These are phyloP conservation scores for Wickerhamomyces hampshirensis DNA, from an alignment of 805 yeast genomes.

Conservation along the genomic window DNA sequence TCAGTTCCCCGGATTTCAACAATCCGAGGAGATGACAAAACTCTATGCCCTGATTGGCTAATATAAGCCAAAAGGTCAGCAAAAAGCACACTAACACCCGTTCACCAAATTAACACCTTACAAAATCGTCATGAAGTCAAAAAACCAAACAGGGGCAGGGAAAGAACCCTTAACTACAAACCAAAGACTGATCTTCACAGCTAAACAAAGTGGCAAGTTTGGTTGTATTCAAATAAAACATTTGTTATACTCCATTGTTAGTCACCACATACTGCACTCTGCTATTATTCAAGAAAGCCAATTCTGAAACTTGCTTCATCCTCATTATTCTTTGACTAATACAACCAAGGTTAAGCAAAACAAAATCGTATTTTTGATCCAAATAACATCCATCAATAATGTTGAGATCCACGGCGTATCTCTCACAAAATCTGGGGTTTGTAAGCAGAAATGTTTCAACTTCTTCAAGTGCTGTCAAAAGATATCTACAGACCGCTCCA, in stretches of 20 bases:
- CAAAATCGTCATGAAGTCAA: too few species aligned
- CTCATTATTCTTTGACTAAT: too few species aligned
- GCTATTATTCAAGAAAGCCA: too few species aligned
- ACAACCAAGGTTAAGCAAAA: too few species aligned
- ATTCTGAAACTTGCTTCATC: too few species aligned
- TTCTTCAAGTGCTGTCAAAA: constrained; percentile 17
- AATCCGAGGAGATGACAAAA: not conserved
- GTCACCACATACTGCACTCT: too few species aligned
- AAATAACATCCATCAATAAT: not conserved
- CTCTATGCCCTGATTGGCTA: not conserved
- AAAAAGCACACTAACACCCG: not conserved
- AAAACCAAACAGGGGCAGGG: not conserved
- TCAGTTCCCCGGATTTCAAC: not conserved
- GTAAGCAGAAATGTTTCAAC: constrained; percentile 13
- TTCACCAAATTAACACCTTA: not conserved
- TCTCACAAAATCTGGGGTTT: constrained; percentile 2
- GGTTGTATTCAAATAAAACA: too few species aligned
- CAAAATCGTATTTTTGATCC: not conserved
- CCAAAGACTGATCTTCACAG: too few species aligned
- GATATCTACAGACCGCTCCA: constrained; percentile 29
- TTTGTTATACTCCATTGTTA: too few species aligned
- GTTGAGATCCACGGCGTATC: constrained; percentile 11
- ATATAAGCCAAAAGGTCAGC: too few species aligned
- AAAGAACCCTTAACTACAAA: too few species aligned
- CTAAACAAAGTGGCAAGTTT: too few species aligned